Conservation (phyloP, 2,329 filamentous ascomycete genomes). For the Pyricularia pennisetigena region DNA sequence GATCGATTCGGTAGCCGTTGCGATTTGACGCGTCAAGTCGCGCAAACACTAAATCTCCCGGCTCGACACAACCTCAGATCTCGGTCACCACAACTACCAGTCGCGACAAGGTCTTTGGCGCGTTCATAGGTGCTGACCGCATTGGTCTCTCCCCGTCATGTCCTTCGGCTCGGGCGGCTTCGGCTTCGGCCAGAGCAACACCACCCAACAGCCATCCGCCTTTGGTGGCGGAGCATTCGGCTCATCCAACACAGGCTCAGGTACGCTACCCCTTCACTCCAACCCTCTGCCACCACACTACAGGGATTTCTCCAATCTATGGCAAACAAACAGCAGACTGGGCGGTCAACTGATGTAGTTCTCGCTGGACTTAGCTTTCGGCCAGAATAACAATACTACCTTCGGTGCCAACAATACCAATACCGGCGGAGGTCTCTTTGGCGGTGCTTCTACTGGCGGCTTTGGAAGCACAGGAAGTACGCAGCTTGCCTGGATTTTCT, state of each 20-base stretch:
- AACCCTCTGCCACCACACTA: neutral
- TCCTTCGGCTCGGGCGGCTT: conserved; percentile 44
- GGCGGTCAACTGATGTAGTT: neutral
- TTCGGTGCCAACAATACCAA: conserved; percentile 26
- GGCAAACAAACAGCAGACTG: neutral
- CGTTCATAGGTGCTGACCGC: conserved; percentile 1
- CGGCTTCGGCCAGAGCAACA: conserved; percentile 51
- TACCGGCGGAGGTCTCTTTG: conserved; percentile 35
- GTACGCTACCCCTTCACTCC: conserved; percentile 31
- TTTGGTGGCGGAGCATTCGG: conserved; percentile 56
- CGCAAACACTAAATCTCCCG: conserved; percentile 3
- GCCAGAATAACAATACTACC: conserved; percentile 9
- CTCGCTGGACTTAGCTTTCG: conserved; percentile 23
- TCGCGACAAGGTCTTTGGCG: neutral
- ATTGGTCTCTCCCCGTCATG: conserved; percentile 28
- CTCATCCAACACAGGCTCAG: conserved; percentile 30
- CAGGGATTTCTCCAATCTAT: no score
- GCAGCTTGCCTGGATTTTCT: conserved; percentile 3
- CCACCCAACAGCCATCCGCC: conserved; percentile 28
- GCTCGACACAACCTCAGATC: neutral
- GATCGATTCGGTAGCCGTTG: neutral
- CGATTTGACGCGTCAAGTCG: conserved; percentile 6
- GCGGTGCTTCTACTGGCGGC: conserved; percentile 14
- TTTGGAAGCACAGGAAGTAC: conserved; percentile 14
- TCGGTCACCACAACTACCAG: neutral